Conservation (phyloP, 2,329 filamentous ascomycete genomes). For the Diatrype stigma region DNA sequence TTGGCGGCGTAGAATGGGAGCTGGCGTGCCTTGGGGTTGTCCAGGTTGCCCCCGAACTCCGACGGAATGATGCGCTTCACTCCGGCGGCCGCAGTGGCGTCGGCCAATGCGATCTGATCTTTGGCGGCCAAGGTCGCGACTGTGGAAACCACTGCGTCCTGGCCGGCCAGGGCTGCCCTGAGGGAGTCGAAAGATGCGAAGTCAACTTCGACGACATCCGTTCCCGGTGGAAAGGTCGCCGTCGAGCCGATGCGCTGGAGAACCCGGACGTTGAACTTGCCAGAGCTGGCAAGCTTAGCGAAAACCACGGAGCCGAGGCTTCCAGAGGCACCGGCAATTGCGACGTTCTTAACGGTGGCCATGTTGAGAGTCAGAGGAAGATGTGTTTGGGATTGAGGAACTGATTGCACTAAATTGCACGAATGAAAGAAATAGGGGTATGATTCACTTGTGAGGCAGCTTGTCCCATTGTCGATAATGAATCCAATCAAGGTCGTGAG, state of each 20-base stretch:
- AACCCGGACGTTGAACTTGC: slow-evolving; percentile 48
- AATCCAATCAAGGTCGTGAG: too few species aligned
- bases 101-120: slow-evolving; percentile 46
- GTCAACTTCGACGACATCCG: slow-evolving; percentile 43
- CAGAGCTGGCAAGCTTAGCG: slow-evolving; percentile 31
- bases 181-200: slow-evolving; percentile 46
- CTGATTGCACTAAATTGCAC: too few species aligned
- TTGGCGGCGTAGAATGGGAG: slow-evolving; percentile 19
- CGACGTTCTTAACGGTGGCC: slow-evolving; percentile 15
- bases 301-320: slow-evolving; percentile 36
- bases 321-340: slow-evolving; percentile 18
- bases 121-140: slow-evolving; percentile 35
- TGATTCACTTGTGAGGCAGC: too few species aligned
- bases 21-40: slow-evolving; percentile 7
- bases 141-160: slow-evolving; percentile 52
- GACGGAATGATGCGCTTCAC: slow-evolving; percentile 60
- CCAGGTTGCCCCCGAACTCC: slow-evolving; percentile 45
- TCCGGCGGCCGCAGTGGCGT: slow-evolving; percentile 55
- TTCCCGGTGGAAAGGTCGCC: slow-evolving; percentile 28
- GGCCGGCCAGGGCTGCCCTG: slow-evolving; percentile 45
- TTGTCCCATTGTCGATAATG: too few species aligned
- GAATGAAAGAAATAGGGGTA: too few species aligned
- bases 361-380: slow-evolving; percentile 2
- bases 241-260: slow-evolving; percentile 46
- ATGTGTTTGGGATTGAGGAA: neutral